Evolutionary conservation across 192 early-diverging fungal genomes (phyloP).

Genomic region (Backusella tuberculispora): DNA sequence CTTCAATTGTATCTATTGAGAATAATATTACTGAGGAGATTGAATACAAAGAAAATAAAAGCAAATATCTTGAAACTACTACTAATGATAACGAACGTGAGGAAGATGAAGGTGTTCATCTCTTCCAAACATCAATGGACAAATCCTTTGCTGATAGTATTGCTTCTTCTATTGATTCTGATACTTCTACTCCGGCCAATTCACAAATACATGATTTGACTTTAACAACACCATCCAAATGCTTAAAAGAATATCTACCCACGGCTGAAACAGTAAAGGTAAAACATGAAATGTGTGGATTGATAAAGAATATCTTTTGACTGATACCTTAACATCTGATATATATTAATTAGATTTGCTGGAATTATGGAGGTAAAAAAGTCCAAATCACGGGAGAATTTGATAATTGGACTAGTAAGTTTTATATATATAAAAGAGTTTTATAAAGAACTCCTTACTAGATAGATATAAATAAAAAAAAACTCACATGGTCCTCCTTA

Average conservation of each 20-base stretch:
- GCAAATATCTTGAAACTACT: not conserved
- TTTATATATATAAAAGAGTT: not conserved
- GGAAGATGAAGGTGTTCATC: not conserved
- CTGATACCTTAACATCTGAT: not conserved
- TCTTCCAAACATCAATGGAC: not conserved
- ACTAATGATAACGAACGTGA: not conserved
- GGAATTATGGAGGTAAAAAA: constrained; percentile 43
- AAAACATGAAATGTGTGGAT: not conserved
- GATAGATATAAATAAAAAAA: not conserved
- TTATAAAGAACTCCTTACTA: not conserved
- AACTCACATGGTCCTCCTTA: not conserved
- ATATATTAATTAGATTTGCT: constrained; percentile 34
- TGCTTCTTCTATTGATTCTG: not conserved
- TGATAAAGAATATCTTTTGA: not conserved
- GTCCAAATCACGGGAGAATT: constrained; percentile 47
- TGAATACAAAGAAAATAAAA: not conserved
- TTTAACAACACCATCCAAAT: not conserved
- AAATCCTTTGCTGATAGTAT: constrained; percentile 5
- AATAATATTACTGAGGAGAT: too few relatives aligned
- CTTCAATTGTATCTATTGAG: not conserved
- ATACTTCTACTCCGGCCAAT: not conserved
- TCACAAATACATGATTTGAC: not conserved
- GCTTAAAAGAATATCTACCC: not conserved
- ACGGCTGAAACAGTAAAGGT: not conserved
- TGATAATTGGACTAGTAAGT: constrained; percentile 45